Evolutionary conservation across 345 rosid genomes (phyloP).

Genomic region (Triadica sebifera): DNA sequence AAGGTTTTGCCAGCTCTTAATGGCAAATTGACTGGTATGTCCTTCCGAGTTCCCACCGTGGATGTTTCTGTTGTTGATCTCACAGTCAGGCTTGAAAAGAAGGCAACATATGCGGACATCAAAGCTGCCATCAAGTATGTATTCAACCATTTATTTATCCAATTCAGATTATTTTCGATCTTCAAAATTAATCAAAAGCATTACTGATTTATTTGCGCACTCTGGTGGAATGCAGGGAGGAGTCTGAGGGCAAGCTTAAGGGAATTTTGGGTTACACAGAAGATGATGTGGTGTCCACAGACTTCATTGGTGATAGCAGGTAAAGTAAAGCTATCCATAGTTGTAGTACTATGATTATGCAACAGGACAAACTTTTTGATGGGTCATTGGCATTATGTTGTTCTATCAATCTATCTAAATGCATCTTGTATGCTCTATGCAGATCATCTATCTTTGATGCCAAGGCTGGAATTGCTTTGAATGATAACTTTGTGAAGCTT

Average conservation of each 20-base stretch:
- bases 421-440: no score
- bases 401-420: no score
- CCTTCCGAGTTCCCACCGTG: constrained; percentile 71
- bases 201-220: not conserved
- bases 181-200: not conserved
- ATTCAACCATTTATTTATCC: not conserved
- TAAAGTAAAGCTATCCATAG: constrained; percentile 6
- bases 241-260: constrained; percentile 51
- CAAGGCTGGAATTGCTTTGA: constrained; percentile 37
- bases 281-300: constrained; percentile 59
- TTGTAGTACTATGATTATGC: not conserved
- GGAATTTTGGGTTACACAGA: constrained; percentile 68
- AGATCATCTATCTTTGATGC: constrained; percentile 26
- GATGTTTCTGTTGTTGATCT: constrained; percentile 78
- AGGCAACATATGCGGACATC: constrained; percentile 53
- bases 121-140: constrained; percentile 59
- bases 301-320: constrained; percentile 66
- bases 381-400: constrained; percentile 23
- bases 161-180: not conserved
- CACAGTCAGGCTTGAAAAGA: constrained; percentile 61
- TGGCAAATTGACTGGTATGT: constrained; percentile 69
- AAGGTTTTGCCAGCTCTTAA: constrained; percentile 59
- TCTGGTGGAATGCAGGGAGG: constrained; percentile 39
- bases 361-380: not conserved
- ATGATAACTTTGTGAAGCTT: constrained; percentile 17